Conservation (phyloP, 768 basidiomycete genomes). For the Pholiota conissans region DNA sequence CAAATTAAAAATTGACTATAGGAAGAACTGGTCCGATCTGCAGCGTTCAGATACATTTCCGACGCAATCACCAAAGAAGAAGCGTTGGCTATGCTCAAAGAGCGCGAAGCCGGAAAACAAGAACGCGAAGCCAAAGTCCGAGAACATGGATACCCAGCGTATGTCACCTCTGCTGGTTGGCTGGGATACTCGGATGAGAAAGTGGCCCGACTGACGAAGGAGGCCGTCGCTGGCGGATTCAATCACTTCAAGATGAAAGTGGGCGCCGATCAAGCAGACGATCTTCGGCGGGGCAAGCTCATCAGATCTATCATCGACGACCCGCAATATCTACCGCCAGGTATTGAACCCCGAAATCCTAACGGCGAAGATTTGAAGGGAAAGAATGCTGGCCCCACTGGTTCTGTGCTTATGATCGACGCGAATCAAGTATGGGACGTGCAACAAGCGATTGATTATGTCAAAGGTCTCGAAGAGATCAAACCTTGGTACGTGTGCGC, state of each 20-base stretch:
- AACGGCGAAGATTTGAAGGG: constrained; percentile 63
- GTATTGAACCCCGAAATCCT: constrained; percentile 57
- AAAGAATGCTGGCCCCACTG: constrained; percentile 95
- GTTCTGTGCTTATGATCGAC: constrained; percentile 95
- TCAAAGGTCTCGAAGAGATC: constrained; percentile 72
- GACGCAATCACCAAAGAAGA: constrained; percentile 93
- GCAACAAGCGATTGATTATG: constrained; percentile 88
- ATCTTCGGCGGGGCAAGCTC: constrained; percentile 83
- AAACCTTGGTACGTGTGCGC: constrained; percentile 72
- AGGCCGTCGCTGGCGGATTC: constrained; percentile 85
- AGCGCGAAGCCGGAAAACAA: constrained; percentile 72
- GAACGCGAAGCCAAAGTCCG: constrained; percentile 77
- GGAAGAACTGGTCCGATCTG: constrained; percentile 78
- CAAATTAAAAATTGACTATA: constrained; percentile 21
- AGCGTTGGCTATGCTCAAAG: constrained; percentile 79
- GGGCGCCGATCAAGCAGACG: constrained; percentile 78
- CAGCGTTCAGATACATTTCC: constrained; percentile 87
- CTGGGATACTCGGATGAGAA: constrained; percentile 94
- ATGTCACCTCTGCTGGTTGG: constrained; percentile 94
- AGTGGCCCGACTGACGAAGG: constrained; percentile 80
- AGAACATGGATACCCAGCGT: constrained; percentile 85
- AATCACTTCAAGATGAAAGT: constrained; percentile 99
- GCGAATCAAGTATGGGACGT: constrained; percentile 99
- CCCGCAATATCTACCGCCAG: constrained; percentile 74
- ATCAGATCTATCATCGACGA: constrained; percentile 96